Conservation (phyloP, 2,329 filamentous ascomycete genomes). For the Colletotrichum sojae region DNA sequence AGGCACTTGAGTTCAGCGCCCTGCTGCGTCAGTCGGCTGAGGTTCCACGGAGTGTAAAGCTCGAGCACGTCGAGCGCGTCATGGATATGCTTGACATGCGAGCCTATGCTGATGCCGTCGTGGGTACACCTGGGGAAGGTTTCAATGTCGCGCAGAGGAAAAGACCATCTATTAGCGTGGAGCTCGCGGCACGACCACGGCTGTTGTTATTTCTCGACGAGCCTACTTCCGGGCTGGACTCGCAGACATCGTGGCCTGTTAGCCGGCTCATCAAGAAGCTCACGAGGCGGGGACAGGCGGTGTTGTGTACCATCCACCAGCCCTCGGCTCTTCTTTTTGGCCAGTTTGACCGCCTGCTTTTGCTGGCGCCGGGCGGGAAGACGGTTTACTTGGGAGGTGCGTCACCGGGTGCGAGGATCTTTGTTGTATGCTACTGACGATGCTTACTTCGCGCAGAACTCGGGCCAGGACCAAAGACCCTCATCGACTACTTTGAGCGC, state of each 20-base stretch:
- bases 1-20: slow-evolving; percentile 77
- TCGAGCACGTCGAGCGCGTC: slow-evolving; percentile 47
- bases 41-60: slow-evolving; percentile 54
- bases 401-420: slow-evolving; percentile 24
- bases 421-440: too few relatives aligned
- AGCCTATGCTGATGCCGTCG: slow-evolving; percentile 78
- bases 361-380: slow-evolving; percentile 68
- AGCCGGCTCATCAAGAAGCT: slow-evolving; percentile 78
- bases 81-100: slow-evolving; percentile 56
- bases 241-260: slow-evolving; percentile 82
- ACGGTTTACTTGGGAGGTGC: slow-evolving; percentile 73
- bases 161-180: slow-evolving; percentile 81
- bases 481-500: slow-evolving; percentile 71
- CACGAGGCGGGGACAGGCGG: slow-evolving; percentile 59
- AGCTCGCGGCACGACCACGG: slow-evolving; percentile 80
- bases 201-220: slow-evolving; percentile 84
- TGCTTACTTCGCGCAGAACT: slow-evolving; percentile 23
- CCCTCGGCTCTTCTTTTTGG: slow-evolving; percentile 59
- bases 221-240: slow-evolving; percentile 82
- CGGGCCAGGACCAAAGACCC: slow-evolving; percentile 58
- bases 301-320: slow-evolving; percentile 63
- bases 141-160: slow-evolving; percentile 60
- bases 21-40: slow-evolving; percentile 75
- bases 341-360: slow-evolving; percentile 66
- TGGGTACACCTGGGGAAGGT: slow-evolving; percentile 75